Evolutionary conservation across 1,284 basidiomycete species (phyloP).

Genomic region (Melanopsichium pennsylvanicum): DNA sequence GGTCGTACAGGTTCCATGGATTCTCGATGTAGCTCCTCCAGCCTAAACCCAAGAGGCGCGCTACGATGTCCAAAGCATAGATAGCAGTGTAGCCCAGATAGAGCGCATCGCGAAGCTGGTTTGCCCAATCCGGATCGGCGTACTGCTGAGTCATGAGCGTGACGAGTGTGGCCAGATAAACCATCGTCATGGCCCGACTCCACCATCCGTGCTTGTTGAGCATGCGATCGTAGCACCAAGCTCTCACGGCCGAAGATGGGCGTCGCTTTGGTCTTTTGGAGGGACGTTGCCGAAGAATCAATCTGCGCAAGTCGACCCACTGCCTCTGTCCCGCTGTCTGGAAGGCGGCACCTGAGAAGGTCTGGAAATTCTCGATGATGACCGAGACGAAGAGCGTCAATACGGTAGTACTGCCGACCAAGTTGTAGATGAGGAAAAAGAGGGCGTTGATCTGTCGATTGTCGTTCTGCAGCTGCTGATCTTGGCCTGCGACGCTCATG

Average conservation of each 20-base stretch:
- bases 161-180: constrained; percentile 85
- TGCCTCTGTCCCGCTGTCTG: constrained; percentile 85
- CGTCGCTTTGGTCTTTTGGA: constrained; percentile 78
- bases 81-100: constrained; percentile 79
- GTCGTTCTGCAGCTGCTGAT: constrained; percentile 58
- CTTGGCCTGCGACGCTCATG: constrained; percentile 77
- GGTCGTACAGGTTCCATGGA: constrained; percentile 86
- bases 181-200: constrained; percentile 80
- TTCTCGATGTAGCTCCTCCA: constrained; percentile 83
- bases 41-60: constrained; percentile 84
- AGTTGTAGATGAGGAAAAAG: constrained; percentile 92
- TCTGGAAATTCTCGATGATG: constrained; percentile 91
- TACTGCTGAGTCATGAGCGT: constrained; percentile 87
- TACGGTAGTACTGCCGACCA: constrained; percentile 86
- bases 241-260: constrained; percentile 72
- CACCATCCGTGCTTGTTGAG: constrained; percentile 93
- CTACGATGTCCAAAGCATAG: constrained; percentile 80
- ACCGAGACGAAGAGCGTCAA: constrained; percentile 72
- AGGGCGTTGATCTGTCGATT: constrained; percentile 73
- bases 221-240: constrained; percentile 92
- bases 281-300: constrained; percentile 86
- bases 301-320: constrained; percentile 91
- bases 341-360: constrained; percentile 78
- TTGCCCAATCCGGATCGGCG: constrained; percentile 71
- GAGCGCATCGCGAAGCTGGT: constrained; percentile 77